A percentile compares a stretch with the other conserved stretches of the same genome.
Conservation (phyloP, 805 yeast species). For the Yarrowia bubula region DNA sequence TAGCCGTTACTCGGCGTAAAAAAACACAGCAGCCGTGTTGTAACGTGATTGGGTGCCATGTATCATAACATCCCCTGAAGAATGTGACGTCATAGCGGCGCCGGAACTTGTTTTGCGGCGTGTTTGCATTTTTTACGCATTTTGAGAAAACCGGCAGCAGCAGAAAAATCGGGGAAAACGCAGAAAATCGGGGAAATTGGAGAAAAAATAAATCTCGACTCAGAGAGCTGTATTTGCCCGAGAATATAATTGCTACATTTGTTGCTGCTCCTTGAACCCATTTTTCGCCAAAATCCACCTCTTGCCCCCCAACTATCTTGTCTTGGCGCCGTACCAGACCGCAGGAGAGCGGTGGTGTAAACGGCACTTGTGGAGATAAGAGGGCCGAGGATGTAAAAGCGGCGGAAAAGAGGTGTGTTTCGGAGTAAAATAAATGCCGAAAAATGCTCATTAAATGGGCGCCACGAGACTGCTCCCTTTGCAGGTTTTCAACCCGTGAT, state of each 20-base stretch:
- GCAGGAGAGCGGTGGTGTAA: conserved; percentile 14
- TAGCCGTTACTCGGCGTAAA: no score
- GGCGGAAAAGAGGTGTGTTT: neutral
- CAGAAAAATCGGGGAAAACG: neutral
- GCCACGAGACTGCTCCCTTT: neutral
- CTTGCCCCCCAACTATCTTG: neutral
- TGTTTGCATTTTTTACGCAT: neutral
- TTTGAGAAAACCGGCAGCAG: neutral
- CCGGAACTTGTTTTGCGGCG: neutral
- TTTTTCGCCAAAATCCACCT: neutral
- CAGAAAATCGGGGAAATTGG: neutral
- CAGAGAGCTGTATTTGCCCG: no score
- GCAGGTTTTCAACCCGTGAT: neutral
- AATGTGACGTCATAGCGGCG: neutral
- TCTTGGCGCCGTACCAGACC: conserved; percentile 12
- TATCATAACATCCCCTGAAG: neutral
- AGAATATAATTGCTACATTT: no score
- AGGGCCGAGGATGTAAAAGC: neutral
- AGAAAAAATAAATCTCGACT: neutral
- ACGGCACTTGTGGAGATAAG: conserved; percentile 16
- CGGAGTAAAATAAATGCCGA: neutral
- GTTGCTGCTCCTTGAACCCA: no score
- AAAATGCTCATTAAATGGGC: neutral
- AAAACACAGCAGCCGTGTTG: no score
- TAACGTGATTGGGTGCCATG: neutral